Base-by-base conservation (phyloP, 108 stramenopile species). In the Phaeodactylum tricornutum region DNA sequence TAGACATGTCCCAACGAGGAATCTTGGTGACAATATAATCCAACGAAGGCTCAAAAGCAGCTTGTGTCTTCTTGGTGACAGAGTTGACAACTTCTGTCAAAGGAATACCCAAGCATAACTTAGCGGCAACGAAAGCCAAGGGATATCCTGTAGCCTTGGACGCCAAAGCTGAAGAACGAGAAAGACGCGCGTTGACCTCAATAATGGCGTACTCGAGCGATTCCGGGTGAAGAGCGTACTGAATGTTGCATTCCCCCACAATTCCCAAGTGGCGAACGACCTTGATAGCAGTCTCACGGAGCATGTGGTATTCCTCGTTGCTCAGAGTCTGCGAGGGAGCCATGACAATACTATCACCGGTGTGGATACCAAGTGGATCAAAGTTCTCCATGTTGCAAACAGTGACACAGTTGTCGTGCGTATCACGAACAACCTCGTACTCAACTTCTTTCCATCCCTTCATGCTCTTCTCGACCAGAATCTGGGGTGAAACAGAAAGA, bases 341-440 rank as follows among this genome's bases (percentile, higher is more conserved):
- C 69, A 98, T 81, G 29, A 98, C 97, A 59, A 98, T 96, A 53
- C 90, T 92, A 57, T 98, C 97, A 15, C 97, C 97, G 35, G 96
- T 97, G 74, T 95, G 96, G 43, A 97, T 92, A 39, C 96, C 96
- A 31, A 94, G 74, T 20, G 95, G 95, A 69, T 96, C 96, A 53
- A 96, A 96, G 72, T 96, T 96, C 61, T 98, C 97, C 97, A 98
- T 98, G 75, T 98, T 98, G 66, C 97, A 98, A 22, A 98, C 97
- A 44, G 97, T 98, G 55, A 98, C 85, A 64, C 97, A 92, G 73
- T 94, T 94, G 58, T 92, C 85, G 38, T 74, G 57, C 11, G 59
- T 47, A 67, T 92, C 90, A 29, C 90, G 76, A 39, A 92, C 90
- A 45, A 92, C 90, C 71, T 98, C 97, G 65, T 98, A 98, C 60